Base-by-base conservation (phyloP, 805 yeast species). In the Kuraishia molischiana region DNA sequence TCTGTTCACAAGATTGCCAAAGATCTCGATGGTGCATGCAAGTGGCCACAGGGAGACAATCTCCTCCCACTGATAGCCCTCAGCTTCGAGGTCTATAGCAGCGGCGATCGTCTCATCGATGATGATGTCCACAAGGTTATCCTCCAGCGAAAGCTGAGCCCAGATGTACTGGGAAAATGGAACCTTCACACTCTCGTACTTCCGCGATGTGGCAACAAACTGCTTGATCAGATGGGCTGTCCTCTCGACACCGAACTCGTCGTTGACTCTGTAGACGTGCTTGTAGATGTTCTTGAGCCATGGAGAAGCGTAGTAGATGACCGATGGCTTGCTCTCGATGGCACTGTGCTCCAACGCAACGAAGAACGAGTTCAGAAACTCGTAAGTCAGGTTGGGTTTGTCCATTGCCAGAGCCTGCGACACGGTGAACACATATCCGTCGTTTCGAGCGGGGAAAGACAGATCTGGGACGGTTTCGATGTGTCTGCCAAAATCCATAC, bases 21-120 rank as follows among this genome's bases (percentile, higher is more conserved):
- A 78, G 2, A 84, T 65, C 44, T 79, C 85, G n/a, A 79, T 63
- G 1, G 90, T 77, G 3, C 95, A 87, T 18, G 74, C 62, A 11
- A 74, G 56, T 1, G 80, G 69, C 44, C 85, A 61, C n/a, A 81
- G 66, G 1, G 80, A 67, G 2, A 80, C 67, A 4, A 78, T 69
- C 34, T 69, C 72, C 15, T 69, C 67, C 85, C 85, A 83, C 35
- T 70, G 77, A 29, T 74, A 70, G 3, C 79, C 82, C 46, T 80
- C 85, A n/a, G 85, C 78, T 45, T 80, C 82, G 49, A 79, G 74
- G 45, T 83, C 92, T 45, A 84, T 69, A 1, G 87, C 80, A 44
- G 78, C 79, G 2, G 78, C 72, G 4, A 85, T 73, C 18, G 83
- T 73, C 49, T 85, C 95, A 44, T 83, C 87, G 9, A 85, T 68